Evolutionary conservation across 345 rosid genomes (phyloP), one percentile per base, ranked within the genome.

Genomic region (Kandelia obovata): DNA sequence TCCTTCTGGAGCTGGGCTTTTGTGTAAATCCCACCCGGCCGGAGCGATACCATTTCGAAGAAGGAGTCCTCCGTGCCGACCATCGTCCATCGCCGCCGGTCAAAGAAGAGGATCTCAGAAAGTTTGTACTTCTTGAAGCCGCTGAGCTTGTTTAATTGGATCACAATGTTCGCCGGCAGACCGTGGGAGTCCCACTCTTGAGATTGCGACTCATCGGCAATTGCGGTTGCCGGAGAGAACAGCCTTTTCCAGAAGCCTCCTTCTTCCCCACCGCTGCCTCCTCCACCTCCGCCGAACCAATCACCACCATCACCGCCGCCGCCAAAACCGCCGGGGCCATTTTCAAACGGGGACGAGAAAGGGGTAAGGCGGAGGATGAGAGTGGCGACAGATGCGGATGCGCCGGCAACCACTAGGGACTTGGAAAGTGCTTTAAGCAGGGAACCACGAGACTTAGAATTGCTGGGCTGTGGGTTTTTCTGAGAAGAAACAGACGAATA

Each of bases 101-200:
- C 99, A 32, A 84, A 85, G 84, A 96, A 96, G 8, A 86, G 32
- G 71, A 96, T 88, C 10, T 96, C 98, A 0, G 99, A 87, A 0
- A 92, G 71, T 64, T 92, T 96, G 67, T 90, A 96, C 62, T 83
- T 92, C 79, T 89, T 96, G 77, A 87, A 88, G 8, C 90, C 96
- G 67, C 96, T 96, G 11, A 96, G 87, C 78, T 90, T 92, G 80
- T 76, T 86, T 55, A 96, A 78, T 75, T 87, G 99, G 13, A 96
- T 89, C 0, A 83, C 77, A 30, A 89, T 88, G 84, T 96, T 90
- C 26, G 90, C 97, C 3, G 99, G 99, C 16, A 92, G 70, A 6
- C 98, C 98, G 52, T 89, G 99, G 26, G 96, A 75, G 75, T 96
- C 98, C 94, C 92, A 96, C 39, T 90, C 99, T 39, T 71, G 80